Base-by-base conservation (phyloP, 306 rosid species). In the Fragaria nilgerrensis region DNA sequence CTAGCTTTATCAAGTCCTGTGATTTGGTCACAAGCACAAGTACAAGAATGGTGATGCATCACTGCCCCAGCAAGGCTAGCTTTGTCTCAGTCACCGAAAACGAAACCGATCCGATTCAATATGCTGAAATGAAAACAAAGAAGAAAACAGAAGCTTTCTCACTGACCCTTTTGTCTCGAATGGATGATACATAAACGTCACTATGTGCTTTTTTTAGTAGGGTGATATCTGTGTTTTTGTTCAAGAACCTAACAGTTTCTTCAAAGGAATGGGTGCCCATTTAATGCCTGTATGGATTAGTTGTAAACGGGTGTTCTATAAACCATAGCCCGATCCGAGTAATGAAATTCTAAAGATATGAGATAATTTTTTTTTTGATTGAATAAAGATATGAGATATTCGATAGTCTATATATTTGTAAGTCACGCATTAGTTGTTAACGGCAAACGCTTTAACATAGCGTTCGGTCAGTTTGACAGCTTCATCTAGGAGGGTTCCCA, bases 31-130 rank as follows among this genome's bases (percentile, higher is more conserved):
- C 12, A 45, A 12, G 22, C 41, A 2, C 70, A 17, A 61, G 70
- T 25, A 44, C 70, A 16, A 61, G 6, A 44, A 61, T 11, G 69
- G 43, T 9, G 55, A 56, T 25, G 55, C 53, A 10, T 10, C 47
- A 27, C 77, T 73, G 69, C 13, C 23, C 77, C 70, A 65, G 17
- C 62, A n/a, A 74, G 13, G 20, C 36, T 48, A 44, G 48, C 48
- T 44, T 56, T 22, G 62, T 27, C 61, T 19, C 15, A 27, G 44
- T 27, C 25, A 17, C 34, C 37, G 16, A 53, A 73, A 17, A 34
- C 65, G 56, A 70, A 73, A 39, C 48, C 25, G 49, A 76, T 14
- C 23, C 0, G 7, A 49, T 66, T 32, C 39, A 48, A 66, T 13
- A 76, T 45, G 45, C 12, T 11, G 59, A 55, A n/a, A 36, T 20